Percentiles rank a stretch among this genome's conserved stretches.
Evolutionary conservation across 805 yeast genomes (phyloP).

Genomic region (Kurtzmaniella fragi): DNA sequence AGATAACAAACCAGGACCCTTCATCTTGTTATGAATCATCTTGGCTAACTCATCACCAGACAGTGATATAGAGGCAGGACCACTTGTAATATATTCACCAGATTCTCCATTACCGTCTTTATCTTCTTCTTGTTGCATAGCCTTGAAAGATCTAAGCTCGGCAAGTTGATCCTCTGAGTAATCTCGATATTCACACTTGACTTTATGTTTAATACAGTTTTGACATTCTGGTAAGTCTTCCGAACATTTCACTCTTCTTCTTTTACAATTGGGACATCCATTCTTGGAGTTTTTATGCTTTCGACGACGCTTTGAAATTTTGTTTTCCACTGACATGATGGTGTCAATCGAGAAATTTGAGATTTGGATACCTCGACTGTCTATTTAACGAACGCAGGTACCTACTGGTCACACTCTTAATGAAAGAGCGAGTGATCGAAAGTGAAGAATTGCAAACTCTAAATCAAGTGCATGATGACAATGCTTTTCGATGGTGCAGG

Average conservation of each 20-base stretch:
- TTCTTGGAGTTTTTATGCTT: slow-evolving; percentile 32
- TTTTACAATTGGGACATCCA: slow-evolving; percentile 48
- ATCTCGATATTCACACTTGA: slow-evolving; percentile 34
- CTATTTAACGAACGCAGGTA: neutral
- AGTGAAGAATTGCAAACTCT: neutral
- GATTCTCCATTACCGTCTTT: neutral
- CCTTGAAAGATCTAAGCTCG: slow-evolving; percentile 18
- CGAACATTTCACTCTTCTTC: slow-evolving; percentile 45
- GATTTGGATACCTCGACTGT: neutral
- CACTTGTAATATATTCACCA: no score
- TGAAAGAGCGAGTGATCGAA: neutral
- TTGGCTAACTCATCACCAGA: neutral
- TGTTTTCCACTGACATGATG: neutral
- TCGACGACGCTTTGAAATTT: slow-evolving; percentile 14
- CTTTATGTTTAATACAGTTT: slow-evolving; percentile 37
- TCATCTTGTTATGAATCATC: no score
- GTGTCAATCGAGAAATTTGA: neutral
- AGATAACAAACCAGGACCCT: no score
- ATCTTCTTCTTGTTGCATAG: slow-evolving; percentile 4
- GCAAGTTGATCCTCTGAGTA: slow-evolving; percentile 27
- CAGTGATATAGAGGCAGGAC: no score
- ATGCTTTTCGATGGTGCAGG: neutral
- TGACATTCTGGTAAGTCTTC: slow-evolving; percentile 36
- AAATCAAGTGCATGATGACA: no score
- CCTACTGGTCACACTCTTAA: neutral